Conservation (phyloP, 805 yeast genomes). For the Metschnikowia henanensis region DNA sequence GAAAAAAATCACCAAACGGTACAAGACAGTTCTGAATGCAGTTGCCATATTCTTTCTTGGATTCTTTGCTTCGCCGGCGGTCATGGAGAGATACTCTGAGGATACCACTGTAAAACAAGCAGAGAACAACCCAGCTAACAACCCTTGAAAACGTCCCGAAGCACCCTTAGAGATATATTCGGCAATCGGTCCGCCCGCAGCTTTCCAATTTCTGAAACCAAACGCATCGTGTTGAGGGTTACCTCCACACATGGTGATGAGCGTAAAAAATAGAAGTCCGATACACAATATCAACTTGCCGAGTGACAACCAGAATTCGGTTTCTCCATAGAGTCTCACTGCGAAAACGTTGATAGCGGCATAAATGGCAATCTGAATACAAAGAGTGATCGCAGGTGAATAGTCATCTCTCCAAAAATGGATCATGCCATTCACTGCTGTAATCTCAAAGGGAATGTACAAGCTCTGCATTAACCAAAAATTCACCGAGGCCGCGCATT, state of each 20-base stretch:
- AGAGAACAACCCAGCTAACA: conserved; percentile 37
- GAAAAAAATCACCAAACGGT: conserved; percentile 45
- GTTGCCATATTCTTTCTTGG: conserved; percentile 41
- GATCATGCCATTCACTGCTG: conserved; percentile 50
- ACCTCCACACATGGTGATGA: conserved; percentile 85
- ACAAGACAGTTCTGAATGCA: conserved; percentile 43
- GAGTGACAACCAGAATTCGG: conserved; percentile 76
- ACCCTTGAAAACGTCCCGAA: conserved; percentile 43
- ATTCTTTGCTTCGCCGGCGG: conserved; percentile 43
- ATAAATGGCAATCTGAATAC: conserved; percentile 43
- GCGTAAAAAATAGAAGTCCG: conserved; percentile 75
- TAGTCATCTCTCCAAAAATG: conserved; percentile 53
- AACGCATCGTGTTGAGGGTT: conserved; percentile 64
- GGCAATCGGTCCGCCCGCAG: conserved; percentile 38
- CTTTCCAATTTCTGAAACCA: conserved; percentile 49
- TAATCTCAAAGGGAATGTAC: conserved; percentile 27
- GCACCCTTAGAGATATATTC: conserved; percentile 39
- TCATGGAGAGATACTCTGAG: conserved; percentile 46
- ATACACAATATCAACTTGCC: conserved; percentile 60
- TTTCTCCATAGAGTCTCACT: conserved; percentile 75
- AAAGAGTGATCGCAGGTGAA: conserved; percentile 47
- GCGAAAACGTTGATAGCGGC: conserved; percentile 61
- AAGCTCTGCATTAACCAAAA: conserved; percentile 45
- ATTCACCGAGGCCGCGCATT: conserved; percentile 34
- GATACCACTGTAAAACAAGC: conserved; percentile 44